phyloP scores from a whole-genome alignment of 768 basidiomycete genomes.

The Serendipita indica region DNA sequence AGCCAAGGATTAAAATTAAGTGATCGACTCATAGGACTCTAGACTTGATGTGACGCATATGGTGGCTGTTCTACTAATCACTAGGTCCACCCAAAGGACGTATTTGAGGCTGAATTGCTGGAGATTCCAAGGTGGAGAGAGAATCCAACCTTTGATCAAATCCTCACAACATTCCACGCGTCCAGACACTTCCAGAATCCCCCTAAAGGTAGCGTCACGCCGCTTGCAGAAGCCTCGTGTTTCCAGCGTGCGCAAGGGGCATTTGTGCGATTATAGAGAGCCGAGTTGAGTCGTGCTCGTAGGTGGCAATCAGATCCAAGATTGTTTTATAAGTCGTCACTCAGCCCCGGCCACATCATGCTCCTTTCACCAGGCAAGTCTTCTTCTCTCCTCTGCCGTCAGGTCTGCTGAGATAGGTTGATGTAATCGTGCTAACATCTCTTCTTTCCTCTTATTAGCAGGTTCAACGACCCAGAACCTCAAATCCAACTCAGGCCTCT shows the following conservation, averaged over 20 bases:
- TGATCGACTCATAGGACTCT: too few species aligned
- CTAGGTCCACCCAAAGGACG: too few species aligned
- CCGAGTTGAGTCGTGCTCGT: background rate
- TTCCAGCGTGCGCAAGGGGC: background rate
- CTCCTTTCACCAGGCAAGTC: background rate
- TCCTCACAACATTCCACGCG: too few species aligned
- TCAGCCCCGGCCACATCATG: background rate
- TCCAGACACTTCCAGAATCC: too few species aligned
- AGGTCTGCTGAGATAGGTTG: background rate
- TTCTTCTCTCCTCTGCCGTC: too few species aligned
- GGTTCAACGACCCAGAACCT: conserved; percentile 2
- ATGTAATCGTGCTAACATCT: background rate
- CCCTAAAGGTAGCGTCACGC: too few species aligned
- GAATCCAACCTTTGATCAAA: too few species aligned
- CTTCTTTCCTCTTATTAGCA: background rate
- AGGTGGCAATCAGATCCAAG: background rate
- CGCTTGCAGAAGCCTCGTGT: background rate
- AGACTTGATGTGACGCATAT: too few species aligned
- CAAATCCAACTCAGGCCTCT: conserved; percentile 7
- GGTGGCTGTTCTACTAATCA: too few species aligned
- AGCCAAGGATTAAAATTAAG: too few species aligned
- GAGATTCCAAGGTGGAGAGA: too few species aligned
- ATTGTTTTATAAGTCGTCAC: background rate
- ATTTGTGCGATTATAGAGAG: background rate
- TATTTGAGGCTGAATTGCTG: too few species aligned